Conservation (phyloP, 768 basidiomycete species). For the Lactifluus hygrophoroides region DNA sequence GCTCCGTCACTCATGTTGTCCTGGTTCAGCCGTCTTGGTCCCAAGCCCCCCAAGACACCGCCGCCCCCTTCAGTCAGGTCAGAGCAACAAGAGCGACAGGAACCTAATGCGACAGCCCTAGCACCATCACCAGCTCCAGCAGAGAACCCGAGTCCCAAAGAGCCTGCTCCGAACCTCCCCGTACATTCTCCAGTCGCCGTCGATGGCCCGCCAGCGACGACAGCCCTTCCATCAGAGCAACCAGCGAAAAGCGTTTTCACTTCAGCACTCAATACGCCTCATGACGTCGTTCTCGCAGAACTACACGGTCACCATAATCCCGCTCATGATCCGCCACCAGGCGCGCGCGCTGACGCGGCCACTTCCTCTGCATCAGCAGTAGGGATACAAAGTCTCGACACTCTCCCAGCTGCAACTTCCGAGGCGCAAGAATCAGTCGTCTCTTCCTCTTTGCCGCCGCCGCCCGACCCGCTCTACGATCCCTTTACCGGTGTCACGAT, state of each 20-base stretch:
- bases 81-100: background rate
- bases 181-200: background rate
- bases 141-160: background rate
- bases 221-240: constrained; percentile 19
- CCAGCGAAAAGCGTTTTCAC: constrained; percentile 22
- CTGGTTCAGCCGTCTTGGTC: constrained; percentile 7
- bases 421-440: constrained; percentile 15
- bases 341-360: constrained; percentile 16
- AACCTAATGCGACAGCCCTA: background rate
- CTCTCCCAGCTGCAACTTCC: constrained; percentile 17
- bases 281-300: constrained; percentile 53
- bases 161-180: background rate
- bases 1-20: constrained; percentile 2
- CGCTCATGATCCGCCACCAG: constrained; percentile 12
- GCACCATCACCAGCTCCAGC: constrained; percentile 3
- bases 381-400: constrained; percentile 8
- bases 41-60: background rate
- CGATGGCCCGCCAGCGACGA: background rate
- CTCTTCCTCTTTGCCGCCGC: constrained; percentile 17
- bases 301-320: constrained; percentile 32
- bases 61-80: background rate
- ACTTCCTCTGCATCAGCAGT: background rate
- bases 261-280: constrained; percentile 41
- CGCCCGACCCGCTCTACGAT: constrained; percentile 32
- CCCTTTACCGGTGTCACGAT: constrained; percentile 41